phyloP scores from a whole-genome alignment of 108 stramenopile genomes.

The Aurantiochytrium sp. region DNA sequence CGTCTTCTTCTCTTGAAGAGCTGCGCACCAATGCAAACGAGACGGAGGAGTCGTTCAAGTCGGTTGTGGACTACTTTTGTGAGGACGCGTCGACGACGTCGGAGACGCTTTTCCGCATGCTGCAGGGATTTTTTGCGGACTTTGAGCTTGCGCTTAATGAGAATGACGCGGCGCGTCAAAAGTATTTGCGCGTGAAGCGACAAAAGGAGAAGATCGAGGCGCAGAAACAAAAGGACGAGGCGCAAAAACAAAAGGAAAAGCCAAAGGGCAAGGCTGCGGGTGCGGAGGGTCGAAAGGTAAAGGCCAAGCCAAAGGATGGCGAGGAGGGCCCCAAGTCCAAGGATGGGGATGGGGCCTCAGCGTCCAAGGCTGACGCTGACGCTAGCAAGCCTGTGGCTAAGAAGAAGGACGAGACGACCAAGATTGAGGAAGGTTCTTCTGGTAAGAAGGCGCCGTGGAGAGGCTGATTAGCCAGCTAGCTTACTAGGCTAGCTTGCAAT shows the following conservation, averaged over 20 bases:
- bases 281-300: too few relatives aligned
- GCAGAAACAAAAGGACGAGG: background rate
- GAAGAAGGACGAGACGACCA: background rate
- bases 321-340: background rate
- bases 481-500: too few relatives aligned
- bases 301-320: background rate
- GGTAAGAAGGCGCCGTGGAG: background rate
- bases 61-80: background rate
- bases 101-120: background rate
- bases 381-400: background rate
- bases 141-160: background rate
- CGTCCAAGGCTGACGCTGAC: background rate
- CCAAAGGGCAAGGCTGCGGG: too few relatives aligned
- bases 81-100: background rate
- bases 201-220: background rate
- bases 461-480: background rate
- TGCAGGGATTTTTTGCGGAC: constrained; percentile 8
- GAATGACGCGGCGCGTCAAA: background rate
- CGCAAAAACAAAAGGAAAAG: too few relatives aligned
- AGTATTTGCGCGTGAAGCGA: background rate
- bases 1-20: background rate
- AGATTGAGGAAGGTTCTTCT: background rate
- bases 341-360: background rate
- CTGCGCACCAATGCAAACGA: background rate
- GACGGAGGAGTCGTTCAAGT: background rate